Conservation (phyloP, 805 yeast species). For the Blastobotrys muscicola region DNA sequence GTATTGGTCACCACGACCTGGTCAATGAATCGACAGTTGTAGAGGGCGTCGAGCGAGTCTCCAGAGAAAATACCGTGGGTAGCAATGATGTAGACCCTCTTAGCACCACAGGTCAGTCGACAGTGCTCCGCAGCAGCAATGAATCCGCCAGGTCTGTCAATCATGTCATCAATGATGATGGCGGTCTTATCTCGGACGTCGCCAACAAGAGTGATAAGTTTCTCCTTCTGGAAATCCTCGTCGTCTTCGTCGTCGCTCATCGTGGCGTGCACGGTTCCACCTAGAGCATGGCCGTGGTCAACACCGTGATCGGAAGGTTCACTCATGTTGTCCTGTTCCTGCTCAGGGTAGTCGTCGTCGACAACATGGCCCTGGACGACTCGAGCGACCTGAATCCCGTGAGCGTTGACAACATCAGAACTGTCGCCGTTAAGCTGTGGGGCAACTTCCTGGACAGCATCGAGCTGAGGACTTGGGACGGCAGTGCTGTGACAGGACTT, state of each 20-base stretch:
- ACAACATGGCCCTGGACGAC: slow-evolving; percentile 96
- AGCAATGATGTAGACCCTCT: slow-evolving; percentile 78
- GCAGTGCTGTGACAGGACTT: neutral
- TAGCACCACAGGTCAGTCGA: slow-evolving; percentile 93
- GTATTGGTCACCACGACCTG: slow-evolving; percentile 93
- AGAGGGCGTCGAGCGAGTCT: slow-evolving; percentile 71
- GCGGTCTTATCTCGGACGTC: slow-evolving; percentile 90
- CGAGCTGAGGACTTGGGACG: neutral
- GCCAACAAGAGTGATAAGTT: slow-evolving; percentile 91
- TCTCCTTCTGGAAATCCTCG: slow-evolving; percentile 61
- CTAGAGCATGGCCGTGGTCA: slow-evolving; percentile 47
- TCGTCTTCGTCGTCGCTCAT: slow-evolving; percentile 77
- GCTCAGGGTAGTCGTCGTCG: slow-evolving; percentile 57
- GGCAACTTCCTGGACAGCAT: slow-evolving; percentile 6
- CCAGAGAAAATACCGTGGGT: slow-evolving; percentile 94
- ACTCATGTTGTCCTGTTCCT: slow-evolving; percentile 4
- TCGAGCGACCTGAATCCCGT: slow-evolving; percentile 80
- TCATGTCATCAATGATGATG: slow-evolving; percentile 91
- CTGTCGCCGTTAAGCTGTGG: slow-evolving; percentile 17
- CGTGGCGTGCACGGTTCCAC: slow-evolving; percentile 67
- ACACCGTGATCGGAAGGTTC: slow-evolving; percentile 7
- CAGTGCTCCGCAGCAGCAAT: slow-evolving; percentile 98
- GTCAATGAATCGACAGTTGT: slow-evolving; percentile 73
- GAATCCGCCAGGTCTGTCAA: slow-evolving; percentile 88
- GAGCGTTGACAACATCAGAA: slow-evolving; percentile 16